Evolutionary conservation across 2,329 filamentous ascomycete species (phyloP).

Genomic region (Hansfordia pulvinata): DNA sequence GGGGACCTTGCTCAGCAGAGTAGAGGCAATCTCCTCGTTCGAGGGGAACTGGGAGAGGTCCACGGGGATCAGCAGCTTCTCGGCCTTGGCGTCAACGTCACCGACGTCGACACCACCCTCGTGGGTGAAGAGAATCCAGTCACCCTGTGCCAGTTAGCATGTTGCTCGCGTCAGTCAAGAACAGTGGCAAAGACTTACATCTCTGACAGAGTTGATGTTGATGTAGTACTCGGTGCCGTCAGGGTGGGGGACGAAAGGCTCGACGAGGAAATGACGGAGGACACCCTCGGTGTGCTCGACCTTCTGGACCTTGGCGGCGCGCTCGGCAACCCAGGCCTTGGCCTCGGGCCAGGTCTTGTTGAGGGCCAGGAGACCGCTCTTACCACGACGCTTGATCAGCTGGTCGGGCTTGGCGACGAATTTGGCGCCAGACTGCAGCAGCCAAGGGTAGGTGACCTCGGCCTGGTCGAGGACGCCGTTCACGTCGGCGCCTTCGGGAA

Average conservation of each 20-base stretch:
- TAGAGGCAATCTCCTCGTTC: slow-evolving; percentile 79
- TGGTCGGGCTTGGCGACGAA: slow-evolving; percentile 99
- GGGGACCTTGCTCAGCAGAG: slow-evolving; percentile 85
- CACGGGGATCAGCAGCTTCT: slow-evolving; percentile 96
- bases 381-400: slow-evolving; percentile 98
- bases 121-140: slow-evolving; percentile 99
- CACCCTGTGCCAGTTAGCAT: slow-evolving; percentile 47
- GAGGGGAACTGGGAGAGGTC: slow-evolving; percentile 90
- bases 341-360: slow-evolving; percentile 97
- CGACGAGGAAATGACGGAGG: slow-evolving; percentile 90
- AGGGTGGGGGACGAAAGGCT: slow-evolving; percentile 95
- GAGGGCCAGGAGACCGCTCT: slow-evolving; percentile 89
- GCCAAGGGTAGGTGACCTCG: slow-evolving; percentile 93
- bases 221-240: slow-evolving; percentile 98
- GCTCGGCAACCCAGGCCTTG: slow-evolving; percentile 82
- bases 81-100: slow-evolving; percentile 96
- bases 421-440: slow-evolving; percentile 68
- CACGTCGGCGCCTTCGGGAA: slow-evolving; percentile 83
- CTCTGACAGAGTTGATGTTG: slow-evolving; percentile 99
- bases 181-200: slow-evolving; percentile 54
- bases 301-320: slow-evolving; percentile 82
- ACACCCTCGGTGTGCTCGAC: slow-evolving; percentile 86
- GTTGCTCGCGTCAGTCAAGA: slow-evolving; percentile 5
- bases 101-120: slow-evolving; percentile 99
- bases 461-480: slow-evolving; percentile 84